Conservation (phyloP, 805 yeast genomes). For the Hanseniaspora guilliermondii region DNA sequence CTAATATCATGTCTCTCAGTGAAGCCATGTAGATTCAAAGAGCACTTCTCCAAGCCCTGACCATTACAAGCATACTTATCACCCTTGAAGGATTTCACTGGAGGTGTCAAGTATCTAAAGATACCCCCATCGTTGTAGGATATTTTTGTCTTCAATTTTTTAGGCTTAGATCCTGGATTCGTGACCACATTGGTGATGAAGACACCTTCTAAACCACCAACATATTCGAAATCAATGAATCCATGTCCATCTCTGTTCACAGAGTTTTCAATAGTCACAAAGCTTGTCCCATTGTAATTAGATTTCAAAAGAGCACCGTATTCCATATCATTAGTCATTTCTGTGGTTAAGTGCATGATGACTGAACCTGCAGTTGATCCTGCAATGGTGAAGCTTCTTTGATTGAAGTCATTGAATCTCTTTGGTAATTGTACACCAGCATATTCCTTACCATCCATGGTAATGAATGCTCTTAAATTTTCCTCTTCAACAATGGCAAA, state of each 20-base stretch:
- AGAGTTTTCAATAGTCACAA: slow-evolving; percentile 49
- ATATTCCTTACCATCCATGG: slow-evolving; percentile 64
- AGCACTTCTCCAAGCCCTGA: slow-evolving; percentile 45
- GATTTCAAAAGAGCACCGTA: slow-evolving; percentile 76
- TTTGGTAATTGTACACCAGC: slow-evolving; percentile 71
- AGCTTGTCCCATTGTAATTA: slow-evolving; percentile 82
- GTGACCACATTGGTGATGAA: slow-evolving; percentile 58
- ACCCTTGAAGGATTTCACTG: slow-evolving; percentile 49
- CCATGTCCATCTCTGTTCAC: slow-evolving; percentile 69
- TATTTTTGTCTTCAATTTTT: slow-evolving; percentile 56
- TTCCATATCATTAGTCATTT: slow-evolving; percentile 37
- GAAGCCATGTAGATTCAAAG: slow-evolving; percentile 77
- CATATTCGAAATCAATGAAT: slow-evolving; percentile 77
- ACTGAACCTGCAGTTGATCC: slow-evolving; percentile 61
- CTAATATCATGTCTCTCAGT: slow-evolving; percentile 76
- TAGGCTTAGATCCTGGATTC: slow-evolving; percentile 38
- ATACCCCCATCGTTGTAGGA: slow-evolving; percentile 86
- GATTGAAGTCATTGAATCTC: slow-evolving; percentile 44
- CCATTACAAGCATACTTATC: slow-evolving; percentile 43
- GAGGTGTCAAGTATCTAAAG: slow-evolving; percentile 67
- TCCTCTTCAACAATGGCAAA: slow-evolving; percentile 51
- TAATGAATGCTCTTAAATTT: slow-evolving; percentile 54
- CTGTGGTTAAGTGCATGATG: slow-evolving; percentile 72
- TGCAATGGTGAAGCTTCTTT: slow-evolving; percentile 66
- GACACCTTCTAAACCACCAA: slow-evolving; percentile 76